These are phyloP conservation scores for Tulasnella sp. DNA, from an alignment of 768 basidiomycete genomes.

Conservation along the genomic window DNA sequence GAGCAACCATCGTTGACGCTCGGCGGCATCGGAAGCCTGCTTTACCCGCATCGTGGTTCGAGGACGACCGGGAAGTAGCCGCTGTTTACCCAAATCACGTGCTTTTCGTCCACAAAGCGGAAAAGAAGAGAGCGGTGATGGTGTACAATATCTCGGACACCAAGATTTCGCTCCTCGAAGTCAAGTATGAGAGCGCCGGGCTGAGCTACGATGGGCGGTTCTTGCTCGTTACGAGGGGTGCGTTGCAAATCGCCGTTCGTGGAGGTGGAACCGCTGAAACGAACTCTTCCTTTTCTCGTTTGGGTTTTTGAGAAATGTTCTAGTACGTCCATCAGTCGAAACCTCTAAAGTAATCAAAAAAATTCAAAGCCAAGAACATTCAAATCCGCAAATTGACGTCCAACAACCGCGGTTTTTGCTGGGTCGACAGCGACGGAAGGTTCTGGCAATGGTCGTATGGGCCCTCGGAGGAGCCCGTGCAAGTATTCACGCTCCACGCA, in stretches of 20 bases:
- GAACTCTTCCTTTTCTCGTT: no score
- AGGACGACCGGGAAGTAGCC: no score
- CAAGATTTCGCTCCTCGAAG: no score
- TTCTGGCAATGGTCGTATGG: neutral
- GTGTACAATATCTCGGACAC: no score
- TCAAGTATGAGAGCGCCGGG: no score
- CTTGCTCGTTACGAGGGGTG: no score
- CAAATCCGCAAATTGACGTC: neutral
- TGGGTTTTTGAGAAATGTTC: neutral
- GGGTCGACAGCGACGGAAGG: neutral
- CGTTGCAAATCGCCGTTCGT: no score
- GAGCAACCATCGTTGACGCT: neutral
- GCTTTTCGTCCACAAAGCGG: no score
- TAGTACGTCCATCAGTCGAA: neutral
- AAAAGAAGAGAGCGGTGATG: no score
- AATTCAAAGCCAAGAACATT: neutral
- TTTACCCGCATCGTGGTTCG: neutral
- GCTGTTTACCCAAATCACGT: no score
- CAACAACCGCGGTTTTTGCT: neutral
- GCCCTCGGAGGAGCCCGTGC: neutral
- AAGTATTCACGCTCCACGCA: neutral
- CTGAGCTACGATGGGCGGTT: no score
- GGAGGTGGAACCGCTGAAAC: no score
- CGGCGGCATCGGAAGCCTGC: neutral
- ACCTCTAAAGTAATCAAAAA: neutral